These are phyloP conservation scores for Trichoderma atroviride DNA, from an alignment of 2,329 filamentous ascomycete species.

Conservation along the genomic window DNA sequence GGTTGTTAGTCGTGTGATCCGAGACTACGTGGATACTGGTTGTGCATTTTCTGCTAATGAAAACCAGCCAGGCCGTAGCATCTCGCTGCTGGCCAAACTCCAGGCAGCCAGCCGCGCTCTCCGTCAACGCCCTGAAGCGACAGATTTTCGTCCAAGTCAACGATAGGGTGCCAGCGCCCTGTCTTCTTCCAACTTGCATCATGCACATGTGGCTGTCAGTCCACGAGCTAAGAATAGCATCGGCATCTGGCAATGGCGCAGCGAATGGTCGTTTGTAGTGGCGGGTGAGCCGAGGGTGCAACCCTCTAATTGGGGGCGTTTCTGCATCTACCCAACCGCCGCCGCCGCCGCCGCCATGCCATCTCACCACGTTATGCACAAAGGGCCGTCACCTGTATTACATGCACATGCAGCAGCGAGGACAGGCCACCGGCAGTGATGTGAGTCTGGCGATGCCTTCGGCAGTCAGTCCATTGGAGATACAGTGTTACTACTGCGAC, in stretches of 20 bases:
- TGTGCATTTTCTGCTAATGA: background rate
- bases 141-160: background rate
- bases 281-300: conserved; percentile 21
- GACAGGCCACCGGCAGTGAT: background rate
- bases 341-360: background rate
- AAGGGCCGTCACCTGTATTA: background rate
- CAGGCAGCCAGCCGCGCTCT: conserved; percentile 7
- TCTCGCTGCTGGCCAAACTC: background rate
- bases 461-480: conserved; percentile 7
- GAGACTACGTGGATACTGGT: background rate
- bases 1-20: background rate
- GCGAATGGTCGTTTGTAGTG: conserved; percentile 1
- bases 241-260: background rate
- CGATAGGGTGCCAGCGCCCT: background rate
- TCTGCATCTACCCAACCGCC: conserved; percentile 8
- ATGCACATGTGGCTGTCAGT: conserved; percentile 16
- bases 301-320: background rate
- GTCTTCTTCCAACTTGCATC: conserved; percentile 15
- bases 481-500: background rate
- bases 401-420: background rate
- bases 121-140: background rate
- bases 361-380: conserved; percentile 19
- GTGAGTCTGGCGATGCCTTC: background rate
- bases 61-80: background rate
- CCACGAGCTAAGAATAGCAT: conserved; percentile 23